These are phyloP conservation scores for Tylopilus sp. DNA, from an alignment of 1,284 basidiomycete genomes.

Conservation along the genomic window DNA sequence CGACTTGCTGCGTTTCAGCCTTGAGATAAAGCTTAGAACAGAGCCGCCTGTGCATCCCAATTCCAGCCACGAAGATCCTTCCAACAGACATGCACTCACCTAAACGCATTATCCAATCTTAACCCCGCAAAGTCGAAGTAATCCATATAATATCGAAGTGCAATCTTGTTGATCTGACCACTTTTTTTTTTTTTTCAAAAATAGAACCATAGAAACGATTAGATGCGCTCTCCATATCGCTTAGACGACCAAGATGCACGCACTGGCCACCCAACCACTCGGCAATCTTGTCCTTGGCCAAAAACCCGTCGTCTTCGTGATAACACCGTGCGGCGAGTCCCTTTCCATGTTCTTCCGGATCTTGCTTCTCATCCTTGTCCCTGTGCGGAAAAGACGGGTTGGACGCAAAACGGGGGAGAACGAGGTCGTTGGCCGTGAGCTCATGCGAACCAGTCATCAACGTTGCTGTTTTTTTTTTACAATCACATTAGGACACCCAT, in stretches of 20 bases:
- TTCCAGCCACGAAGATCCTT: slow-evolving; percentile 14
- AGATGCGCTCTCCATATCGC: slow-evolving; percentile 4
- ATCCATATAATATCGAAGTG: slow-evolving; percentile 80
- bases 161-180: slow-evolving; percentile 69
- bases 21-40: slow-evolving; percentile 92
- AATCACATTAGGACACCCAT: slow-evolving; percentile 14
- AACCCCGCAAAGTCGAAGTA: slow-evolving; percentile 85
- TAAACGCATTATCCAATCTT: slow-evolving; percentile 86
- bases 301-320: slow-evolving; percentile 82
- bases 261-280: slow-evolving; percentile 92
- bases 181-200: slow-evolving; percentile 54
- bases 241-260: slow-evolving; percentile 36
- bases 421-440: slow-evolving; percentile 45
- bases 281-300: slow-evolving; percentile 87
- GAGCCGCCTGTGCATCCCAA: slow-evolving; percentile 52
- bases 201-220: slow-evolving; percentile 4
- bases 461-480: slow-evolving; percentile 21
- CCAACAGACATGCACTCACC: slow-evolving; percentile 44
- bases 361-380: slow-evolving; percentile 56
- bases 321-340: slow-evolving; percentile 78
- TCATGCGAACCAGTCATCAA: slow-evolving; percentile 47
- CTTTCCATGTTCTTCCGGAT: slow-evolving; percentile 64
- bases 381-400: slow-evolving; percentile 42
- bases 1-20: slow-evolving; percentile 97
- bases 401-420: slow-evolving; percentile 41